These are phyloP conservation scores for Sporisorium sorghi DNA, from an alignment of 1,284 basidiomycete species.

Conservation along the genomic window DNA sequence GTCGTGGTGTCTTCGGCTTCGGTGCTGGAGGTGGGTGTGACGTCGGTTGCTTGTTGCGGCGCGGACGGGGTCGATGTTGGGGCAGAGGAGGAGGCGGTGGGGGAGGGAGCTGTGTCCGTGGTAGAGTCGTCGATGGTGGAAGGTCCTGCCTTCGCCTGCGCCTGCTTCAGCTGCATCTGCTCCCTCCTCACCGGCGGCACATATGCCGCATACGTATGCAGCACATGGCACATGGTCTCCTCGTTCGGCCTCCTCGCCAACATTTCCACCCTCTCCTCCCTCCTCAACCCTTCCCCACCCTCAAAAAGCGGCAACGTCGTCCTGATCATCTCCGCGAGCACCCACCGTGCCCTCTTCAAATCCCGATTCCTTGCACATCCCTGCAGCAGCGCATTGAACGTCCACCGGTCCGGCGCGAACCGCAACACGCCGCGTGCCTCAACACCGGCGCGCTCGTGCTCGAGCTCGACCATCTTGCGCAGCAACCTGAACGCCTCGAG, in stretches of 20 bases:
- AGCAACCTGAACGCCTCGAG: conserved; percentile 72
- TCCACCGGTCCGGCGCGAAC: conserved; percentile 77
- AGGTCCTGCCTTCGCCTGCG: background rate
- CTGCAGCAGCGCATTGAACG: conserved; percentile 86
- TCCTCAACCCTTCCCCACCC: conserved; percentile 5
- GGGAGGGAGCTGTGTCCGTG: background rate
- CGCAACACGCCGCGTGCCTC: conserved; percentile 10
- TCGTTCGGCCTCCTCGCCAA: conserved; percentile 74
- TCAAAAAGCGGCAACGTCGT: conserved; percentile 52
- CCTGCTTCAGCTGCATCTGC: conserved; percentile 11
- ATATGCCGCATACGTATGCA: conserved; percentile 88
- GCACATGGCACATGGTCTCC: conserved; percentile 82
- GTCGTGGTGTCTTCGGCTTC: conserved; percentile 58
- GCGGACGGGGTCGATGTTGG: background rate
- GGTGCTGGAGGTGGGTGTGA: background rate
- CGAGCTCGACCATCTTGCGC: conserved; percentile 74
- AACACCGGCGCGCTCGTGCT: conserved; percentile 82
- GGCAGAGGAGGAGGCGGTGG: background rate
- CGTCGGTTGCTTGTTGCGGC: background rate
- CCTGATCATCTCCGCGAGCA: conserved; percentile 85
- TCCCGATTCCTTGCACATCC: conserved; percentile 89
- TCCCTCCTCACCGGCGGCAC: conserved; percentile 71
- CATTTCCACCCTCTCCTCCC: conserved; percentile 55
- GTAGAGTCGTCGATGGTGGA: background rate
- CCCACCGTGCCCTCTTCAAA: conserved; percentile 84